These are phyloP conservation scores for Ceratobasidium sp. DNA, from an alignment of 1,284 basidiomycete species.

Conservation along the genomic window DNA sequence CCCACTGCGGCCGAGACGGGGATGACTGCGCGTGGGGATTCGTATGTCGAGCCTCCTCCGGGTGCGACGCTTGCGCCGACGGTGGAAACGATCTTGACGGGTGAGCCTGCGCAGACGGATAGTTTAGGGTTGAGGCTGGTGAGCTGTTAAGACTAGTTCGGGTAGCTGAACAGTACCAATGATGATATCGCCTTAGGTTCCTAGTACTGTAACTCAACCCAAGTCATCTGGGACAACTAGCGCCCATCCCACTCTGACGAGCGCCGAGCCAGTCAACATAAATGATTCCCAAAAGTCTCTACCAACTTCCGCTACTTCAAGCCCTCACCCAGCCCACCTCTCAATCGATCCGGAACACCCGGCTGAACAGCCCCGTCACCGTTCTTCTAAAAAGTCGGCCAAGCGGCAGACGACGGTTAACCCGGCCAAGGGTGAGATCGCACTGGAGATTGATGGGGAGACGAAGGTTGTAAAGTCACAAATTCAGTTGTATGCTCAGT, in stretches of 20 bases:
- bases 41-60: constrained; percentile 19
- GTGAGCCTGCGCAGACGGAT: constrained; percentile 7
- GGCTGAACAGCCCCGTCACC: neutral
- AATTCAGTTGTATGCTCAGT: constrained; percentile 86
- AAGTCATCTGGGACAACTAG: neutral
- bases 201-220: neutral
- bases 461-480: constrained; percentile 73
- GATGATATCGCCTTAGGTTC: neutral
- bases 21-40: constrained; percentile 18
- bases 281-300: neutral
- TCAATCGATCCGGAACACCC: neutral
- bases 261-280: neutral
- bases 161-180: neutral
- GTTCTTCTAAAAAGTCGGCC: constrained; percentile 12
- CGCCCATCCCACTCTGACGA: neutral
- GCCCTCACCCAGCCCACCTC: neutral
- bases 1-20: neutral
- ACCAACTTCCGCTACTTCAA: neutral
- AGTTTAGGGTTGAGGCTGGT: constrained; percentile 17
- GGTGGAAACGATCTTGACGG: neutral
- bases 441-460: constrained; percentile 63
- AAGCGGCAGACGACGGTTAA: constrained; percentile 47
- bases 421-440: constrained; percentile 36
- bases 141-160: neutral
- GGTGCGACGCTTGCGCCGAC: constrained; percentile 30